A percentile compares a stretch with the other conserved stretches of the same genome.
Evolutionary conservation across 805 yeast species (phyloP).

Genomic region (Ogataea kodamae): DNA sequence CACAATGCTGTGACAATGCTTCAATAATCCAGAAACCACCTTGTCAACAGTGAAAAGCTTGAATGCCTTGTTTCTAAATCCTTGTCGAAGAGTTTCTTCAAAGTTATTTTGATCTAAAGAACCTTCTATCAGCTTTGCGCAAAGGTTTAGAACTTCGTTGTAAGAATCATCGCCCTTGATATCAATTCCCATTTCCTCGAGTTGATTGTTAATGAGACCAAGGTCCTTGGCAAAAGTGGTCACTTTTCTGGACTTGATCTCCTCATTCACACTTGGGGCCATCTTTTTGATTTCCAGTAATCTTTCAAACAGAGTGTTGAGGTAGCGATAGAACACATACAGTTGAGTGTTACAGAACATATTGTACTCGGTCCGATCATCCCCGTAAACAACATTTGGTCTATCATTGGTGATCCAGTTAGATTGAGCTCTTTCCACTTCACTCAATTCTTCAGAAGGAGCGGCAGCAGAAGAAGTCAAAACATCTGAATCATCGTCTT

Average conservation of each 20-base stretch:
- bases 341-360: slow-evolving; percentile 85
- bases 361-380: slow-evolving; percentile 58
- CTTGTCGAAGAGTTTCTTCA: slow-evolving; percentile 94
- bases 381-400: slow-evolving; percentile 25
- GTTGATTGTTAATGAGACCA: slow-evolving; percentile 73
- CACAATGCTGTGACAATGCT: slow-evolving; percentile 82
- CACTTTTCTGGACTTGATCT: slow-evolving; percentile 57
- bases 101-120: slow-evolving; percentile 91
- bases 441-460: slow-evolving; percentile 25
- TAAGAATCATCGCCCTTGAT: slow-evolving; percentile 71
- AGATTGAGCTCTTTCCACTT: slow-evolving; percentile 32
- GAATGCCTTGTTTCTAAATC: slow-evolving; percentile 89
- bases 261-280: slow-evolving; percentile 68
- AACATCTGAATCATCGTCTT: slow-evolving; percentile 21
- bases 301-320: slow-evolving; percentile 78
- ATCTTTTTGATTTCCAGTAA: slow-evolving; percentile 70
- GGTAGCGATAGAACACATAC: slow-evolving; percentile 83
- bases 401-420: slow-evolving; percentile 35
- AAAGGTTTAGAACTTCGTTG: slow-evolving; percentile 68
- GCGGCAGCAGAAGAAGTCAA: slow-evolving; percentile 8
- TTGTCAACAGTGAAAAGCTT: slow-evolving; percentile 91
- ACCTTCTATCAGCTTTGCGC: slow-evolving; percentile 79
- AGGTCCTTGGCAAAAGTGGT: slow-evolving; percentile 85
- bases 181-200: slow-evolving; percentile 75
- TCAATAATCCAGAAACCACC: slow-evolving; percentile 76